A percentile compares a stretch with the other conserved stretches of the same genome.
phyloP scores from a whole-genome alignment of 2,329 filamentous ascomycete species.

The Salinomyces thailandicus region DNA sequence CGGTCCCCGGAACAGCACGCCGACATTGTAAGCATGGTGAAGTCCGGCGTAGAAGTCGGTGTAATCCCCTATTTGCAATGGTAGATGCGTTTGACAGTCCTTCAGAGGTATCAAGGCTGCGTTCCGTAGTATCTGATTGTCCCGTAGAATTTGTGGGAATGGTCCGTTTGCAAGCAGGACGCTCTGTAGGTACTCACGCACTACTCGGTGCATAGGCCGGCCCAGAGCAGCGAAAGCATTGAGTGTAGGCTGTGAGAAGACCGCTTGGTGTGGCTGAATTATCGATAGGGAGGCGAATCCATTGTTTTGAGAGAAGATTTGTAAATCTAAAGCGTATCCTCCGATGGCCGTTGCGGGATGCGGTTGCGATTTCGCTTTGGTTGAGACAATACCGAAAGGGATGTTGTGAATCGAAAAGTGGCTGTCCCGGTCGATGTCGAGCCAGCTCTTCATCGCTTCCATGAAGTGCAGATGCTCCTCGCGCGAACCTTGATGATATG shows the following conservation, averaged over 20 bases:
- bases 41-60: slow-evolving; percentile 69
- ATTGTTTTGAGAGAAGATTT: slow-evolving; percentile 47
- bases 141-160: slow-evolving; percentile 50
- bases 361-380: slow-evolving; percentile 43
- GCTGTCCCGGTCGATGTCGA: slow-evolving; percentile 48
- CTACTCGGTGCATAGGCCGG: slow-evolving; percentile 54
- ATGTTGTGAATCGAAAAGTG: slow-evolving; percentile 72
- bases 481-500: too few relatives aligned
- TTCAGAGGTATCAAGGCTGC: slow-evolving; percentile 49
- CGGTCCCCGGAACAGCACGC: slow-evolving; percentile 61
- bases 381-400: slow-evolving; percentile 72
- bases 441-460: slow-evolving; percentile 42
- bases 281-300: slow-evolving; percentile 50
- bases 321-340: slow-evolving; percentile 59
- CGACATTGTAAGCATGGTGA: slow-evolving; percentile 66
- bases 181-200: slow-evolving; percentile 58
- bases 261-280: slow-evolving; percentile 47
- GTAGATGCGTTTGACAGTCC: slow-evolving; percentile 56
- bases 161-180: slow-evolving; percentile 52
- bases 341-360: slow-evolving; percentile 64
- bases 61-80: slow-evolving; percentile 71
- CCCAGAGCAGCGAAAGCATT: slow-evolving; percentile 68
- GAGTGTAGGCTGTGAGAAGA: slow-evolving; percentile 55
- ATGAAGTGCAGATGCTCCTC: slow-evolving; percentile 16
- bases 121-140: slow-evolving; percentile 49